A percentile compares a stretch with the other conserved stretches of the same genome.
Conservation (phyloP, 805 yeast genomes). For the Torulaspora indica region DNA sequence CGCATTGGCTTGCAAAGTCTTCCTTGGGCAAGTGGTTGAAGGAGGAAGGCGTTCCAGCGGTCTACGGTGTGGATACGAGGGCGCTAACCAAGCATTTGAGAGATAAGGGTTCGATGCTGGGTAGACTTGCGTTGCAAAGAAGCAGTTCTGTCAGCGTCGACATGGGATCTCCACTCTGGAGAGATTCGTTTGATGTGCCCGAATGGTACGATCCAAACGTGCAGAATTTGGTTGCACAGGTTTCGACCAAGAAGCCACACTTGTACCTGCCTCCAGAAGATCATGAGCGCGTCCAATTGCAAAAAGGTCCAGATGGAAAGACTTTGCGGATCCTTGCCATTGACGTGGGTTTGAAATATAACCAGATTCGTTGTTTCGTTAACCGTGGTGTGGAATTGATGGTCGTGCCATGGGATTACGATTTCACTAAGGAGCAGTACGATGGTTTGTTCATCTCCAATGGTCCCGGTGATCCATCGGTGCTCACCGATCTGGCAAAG, state of each 20-base stretch:
- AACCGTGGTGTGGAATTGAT: conserved; percentile 92
- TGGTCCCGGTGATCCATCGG: conserved; percentile 99
- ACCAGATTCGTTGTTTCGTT: conserved; percentile 95
- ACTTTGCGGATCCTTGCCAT: conserved; percentile 78
- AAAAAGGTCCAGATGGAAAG: conserved; percentile 68
- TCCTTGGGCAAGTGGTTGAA: conserved; percentile 92
- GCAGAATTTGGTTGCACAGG: conserved; percentile 86
- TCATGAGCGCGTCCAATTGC: conserved; percentile 35
- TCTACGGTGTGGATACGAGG: conserved; percentile 97
- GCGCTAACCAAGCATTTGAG: conserved; percentile 89
- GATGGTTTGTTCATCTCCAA: conserved; percentile 96
- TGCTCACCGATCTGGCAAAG: conserved; percentile 62
- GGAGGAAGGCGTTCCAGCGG: conserved; percentile 88
- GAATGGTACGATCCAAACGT: conserved; percentile 93
- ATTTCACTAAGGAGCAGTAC: conserved; percentile 70
- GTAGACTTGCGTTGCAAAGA: conserved; percentile 68
- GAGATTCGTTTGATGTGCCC: conserved; percentile 59
- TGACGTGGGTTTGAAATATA: conserved; percentile 97
- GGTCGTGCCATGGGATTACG: conserved; percentile 95
- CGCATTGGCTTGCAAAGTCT: conserved; percentile 89
- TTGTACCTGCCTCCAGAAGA: conserved; percentile 66
- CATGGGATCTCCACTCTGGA: conserved; percentile 49
- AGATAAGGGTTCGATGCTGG: conserved; percentile 87
- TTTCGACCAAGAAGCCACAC: conserved; percentile 72
- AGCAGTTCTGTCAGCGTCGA: conserved; percentile 28